These are phyloP conservation scores for Solanum tacnaense DNA, from an alignment of 257 asterid species.

Conservation along the genomic window DNA sequence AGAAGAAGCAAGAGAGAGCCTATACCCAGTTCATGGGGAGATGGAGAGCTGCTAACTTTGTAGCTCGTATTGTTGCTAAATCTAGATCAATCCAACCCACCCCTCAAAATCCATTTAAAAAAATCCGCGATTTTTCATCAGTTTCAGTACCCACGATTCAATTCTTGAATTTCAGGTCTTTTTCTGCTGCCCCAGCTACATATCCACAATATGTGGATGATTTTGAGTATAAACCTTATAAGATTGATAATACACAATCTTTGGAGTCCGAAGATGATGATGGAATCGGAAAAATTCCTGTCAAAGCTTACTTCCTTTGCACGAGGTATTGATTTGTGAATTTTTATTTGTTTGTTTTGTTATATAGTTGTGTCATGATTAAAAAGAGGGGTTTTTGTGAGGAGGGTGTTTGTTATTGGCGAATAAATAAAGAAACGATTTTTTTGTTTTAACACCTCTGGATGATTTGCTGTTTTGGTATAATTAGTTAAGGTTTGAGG, in stretches of 20 bases:
- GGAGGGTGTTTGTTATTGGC: background rate
- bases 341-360: background rate
- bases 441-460: background rate
- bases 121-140: constrained; percentile 8
- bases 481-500: background rate
- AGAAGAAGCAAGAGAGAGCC: background rate
- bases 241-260: constrained; percentile 9
- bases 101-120: constrained; percentile 8
- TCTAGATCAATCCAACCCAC: constrained; percentile 5
- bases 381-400: background rate
- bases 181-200: constrained; percentile 60
- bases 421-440: background rate
- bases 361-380: background rate
- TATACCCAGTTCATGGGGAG: constrained; percentile 70
- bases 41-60: constrained; percentile 58
- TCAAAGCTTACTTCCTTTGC: constrained; percentile 73
- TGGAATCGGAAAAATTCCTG: constrained; percentile 54
- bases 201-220: constrained; percentile 44
- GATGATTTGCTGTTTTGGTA: background rate
- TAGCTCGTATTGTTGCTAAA: constrained; percentile 34
- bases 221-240: constrained; percentile 26
- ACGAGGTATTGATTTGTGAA: constrained; percentile 57
- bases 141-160: constrained; percentile 15
- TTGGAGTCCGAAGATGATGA: constrained; percentile 24
- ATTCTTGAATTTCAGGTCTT: constrained; percentile 33